Percentiles rank a stretch among this genome's conserved stretches.
Evolutionary conservation across 1,139 yeast genomes (phyloP).

Genomic region (Hansenula sp.): DNA sequence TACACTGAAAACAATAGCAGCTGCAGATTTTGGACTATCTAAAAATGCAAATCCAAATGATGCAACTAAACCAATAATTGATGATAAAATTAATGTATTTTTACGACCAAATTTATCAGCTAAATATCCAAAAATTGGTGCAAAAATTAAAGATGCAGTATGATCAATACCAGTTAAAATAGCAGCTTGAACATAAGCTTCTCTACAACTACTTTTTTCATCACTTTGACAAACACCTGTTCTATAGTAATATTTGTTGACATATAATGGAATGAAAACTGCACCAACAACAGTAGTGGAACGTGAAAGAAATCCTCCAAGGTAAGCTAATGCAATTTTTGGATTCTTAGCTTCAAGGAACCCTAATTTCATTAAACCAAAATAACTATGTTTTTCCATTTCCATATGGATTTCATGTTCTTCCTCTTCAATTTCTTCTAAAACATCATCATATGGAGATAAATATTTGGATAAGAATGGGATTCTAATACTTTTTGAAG

Average conservation of each 20-base stretch:
- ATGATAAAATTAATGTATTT: conserved; percentile 30
- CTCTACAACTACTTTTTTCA: no score
- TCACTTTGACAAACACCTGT: conserved; percentile 53
- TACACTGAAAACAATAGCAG: conserved; percentile 32
- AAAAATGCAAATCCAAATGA: conserved; percentile 30
- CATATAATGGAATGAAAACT: conserved; percentile 60
- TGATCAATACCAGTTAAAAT: conserved; percentile 66
- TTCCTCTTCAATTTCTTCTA: conserved; percentile 20
- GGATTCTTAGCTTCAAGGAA: conserved; percentile 34
- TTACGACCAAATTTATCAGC: conserved; percentile 48
- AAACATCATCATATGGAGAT: conserved; percentile 21
- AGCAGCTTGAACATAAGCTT: conserved; percentile 63
- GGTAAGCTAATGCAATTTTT: conserved; percentile 44
- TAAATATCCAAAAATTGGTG: conserved; percentile 60
- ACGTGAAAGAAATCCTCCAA: conserved; percentile 62
- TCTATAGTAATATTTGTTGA: conserved; percentile 49
- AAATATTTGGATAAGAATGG: conserved; percentile 16
- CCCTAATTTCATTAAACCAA: conserved; percentile 42
- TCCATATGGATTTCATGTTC: conserved; percentile 16
- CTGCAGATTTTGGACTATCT: conserved; percentile 28
- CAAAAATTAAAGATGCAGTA: conserved; percentile 48
- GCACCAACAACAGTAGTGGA: conserved; percentile 58
- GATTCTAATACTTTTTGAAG: conserved; percentile 31
- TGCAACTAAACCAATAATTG: conserved; percentile 33
- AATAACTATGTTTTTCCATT: conserved; percentile 26